Conservation (phyloP, 2,329 filamentous ascomycete species). For the Zarea fungicola region DNA sequence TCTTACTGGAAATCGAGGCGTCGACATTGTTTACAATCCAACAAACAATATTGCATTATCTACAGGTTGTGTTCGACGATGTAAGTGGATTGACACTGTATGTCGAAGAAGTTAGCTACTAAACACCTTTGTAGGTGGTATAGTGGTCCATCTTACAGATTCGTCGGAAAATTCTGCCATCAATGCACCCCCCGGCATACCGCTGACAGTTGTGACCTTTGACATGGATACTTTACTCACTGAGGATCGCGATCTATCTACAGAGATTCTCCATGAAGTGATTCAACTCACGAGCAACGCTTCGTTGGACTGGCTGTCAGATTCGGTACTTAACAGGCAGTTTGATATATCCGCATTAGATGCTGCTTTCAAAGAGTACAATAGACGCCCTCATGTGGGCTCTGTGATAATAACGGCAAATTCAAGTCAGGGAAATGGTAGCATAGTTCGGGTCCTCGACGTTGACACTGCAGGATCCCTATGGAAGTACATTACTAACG, state of each 20-base stretch:
- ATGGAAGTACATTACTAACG: slow-evolving; percentile 26
- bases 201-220: slow-evolving; percentile 27
- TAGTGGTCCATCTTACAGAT: slow-evolving; percentile 27
- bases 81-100: slow-evolving; percentile 25
- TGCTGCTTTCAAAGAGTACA: slow-evolving; percentile 23
- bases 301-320: neutral
- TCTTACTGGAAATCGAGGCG: slow-evolving; percentile 27
- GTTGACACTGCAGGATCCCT: slow-evolving; percentile 20
- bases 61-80: slow-evolving; percentile 30
- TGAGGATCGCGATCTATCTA: slow-evolving; percentile 28
- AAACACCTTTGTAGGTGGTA: slow-evolving; percentile 23
- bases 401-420: slow-evolving; percentile 10
- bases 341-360: slow-evolving; percentile 21
- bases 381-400: slow-evolving; percentile 4
- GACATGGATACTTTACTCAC: slow-evolving; percentile 28
- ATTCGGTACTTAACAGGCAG: neutral
- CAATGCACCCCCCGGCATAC: slow-evolving; percentile 13
- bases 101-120: slow-evolving; percentile 2
- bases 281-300: slow-evolving; percentile 9
- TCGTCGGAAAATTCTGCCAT: slow-evolving; percentile 16
- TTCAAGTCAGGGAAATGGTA: neutral
- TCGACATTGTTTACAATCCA: slow-evolving; percentile 44
- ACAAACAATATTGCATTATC: slow-evolving; percentile 30
- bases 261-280: slow-evolving; percentile 22
- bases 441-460: slow-evolving; percentile 2